These are phyloP conservation scores for Metarhizium anisopliae DNA, from an alignment of 2,329 filamentous ascomycete species.

Conservation along the genomic window DNA sequence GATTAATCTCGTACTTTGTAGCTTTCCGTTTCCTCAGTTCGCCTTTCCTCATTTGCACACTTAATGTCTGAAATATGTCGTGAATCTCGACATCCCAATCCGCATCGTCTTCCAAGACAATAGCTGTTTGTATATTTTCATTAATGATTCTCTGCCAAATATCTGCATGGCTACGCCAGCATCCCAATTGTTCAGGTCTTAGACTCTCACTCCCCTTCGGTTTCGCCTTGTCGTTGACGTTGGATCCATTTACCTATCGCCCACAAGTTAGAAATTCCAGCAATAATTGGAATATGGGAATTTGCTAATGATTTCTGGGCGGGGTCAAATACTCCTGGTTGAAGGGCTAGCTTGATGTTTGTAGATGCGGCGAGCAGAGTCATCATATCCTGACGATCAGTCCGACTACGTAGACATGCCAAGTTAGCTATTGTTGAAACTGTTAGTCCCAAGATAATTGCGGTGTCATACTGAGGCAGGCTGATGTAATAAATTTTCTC, in stretches of 20 bases:
- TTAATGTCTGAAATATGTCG: too few relatives aligned
- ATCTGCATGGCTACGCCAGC: constrained; percentile 2
- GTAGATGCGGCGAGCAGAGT: not conserved
- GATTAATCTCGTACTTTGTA: not conserved
- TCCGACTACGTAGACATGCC: not conserved
- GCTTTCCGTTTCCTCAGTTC: not conserved
- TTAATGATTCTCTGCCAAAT: constrained; percentile 1
- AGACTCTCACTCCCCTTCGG: not conserved
- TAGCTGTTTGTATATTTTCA: constrained; percentile 1
- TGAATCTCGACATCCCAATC: not conserved
- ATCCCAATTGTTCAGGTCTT: not conserved
- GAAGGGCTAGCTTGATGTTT: not conserved
- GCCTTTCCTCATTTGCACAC: too few relatives aligned
- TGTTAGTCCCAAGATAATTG: too few relatives aligned
- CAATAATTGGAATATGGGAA: not conserved
- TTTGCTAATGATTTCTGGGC: too few relatives aligned
- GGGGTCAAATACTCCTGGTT: not conserved
- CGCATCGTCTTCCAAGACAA: constrained; percentile 2
- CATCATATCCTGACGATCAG: constrained; percentile 3
- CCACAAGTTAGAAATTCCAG: not conserved
- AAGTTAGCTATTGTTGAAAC: not conserved
- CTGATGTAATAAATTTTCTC: constrained; percentile 3
- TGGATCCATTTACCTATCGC: not conserved
- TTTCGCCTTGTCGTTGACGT: not conserved
- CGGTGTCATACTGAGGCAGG: not conserved